A percentile compares a stretch with the other conserved stretches of the same genome.
Conservation (phyloP, 768 basidiomycete species). For the Suillus cothurnatus region DNA sequence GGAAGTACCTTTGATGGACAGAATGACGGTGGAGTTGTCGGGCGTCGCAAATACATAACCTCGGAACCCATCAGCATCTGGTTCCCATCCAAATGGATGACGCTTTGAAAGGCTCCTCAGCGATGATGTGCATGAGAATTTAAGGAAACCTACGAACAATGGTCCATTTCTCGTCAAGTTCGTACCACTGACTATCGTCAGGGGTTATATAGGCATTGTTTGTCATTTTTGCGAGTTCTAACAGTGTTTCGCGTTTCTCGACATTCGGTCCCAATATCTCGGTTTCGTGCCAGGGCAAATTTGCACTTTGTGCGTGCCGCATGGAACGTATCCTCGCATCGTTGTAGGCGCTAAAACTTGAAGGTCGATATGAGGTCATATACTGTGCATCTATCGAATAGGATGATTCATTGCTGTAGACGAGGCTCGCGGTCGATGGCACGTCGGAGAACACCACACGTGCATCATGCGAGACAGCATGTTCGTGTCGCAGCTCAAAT, state of each 20-base stretch:
- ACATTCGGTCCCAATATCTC: constrained; percentile 77
- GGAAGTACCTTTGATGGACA: constrained; percentile 96
- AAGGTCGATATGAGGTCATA: constrained; percentile 45
- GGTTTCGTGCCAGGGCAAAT: constrained; percentile 71
- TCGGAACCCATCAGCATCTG: constrained; percentile 82
- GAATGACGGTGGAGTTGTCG: constrained; percentile 81
- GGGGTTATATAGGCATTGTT: constrained; percentile 84
- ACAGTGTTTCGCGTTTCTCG: constrained; percentile 70
- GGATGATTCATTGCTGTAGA: constrained; percentile 20
- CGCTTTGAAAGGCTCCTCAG: constrained; percentile 7
- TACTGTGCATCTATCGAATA: constrained; percentile 43
- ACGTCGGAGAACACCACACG: constrained; percentile 60
- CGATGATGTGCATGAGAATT: neutral
- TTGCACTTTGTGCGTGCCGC: constrained; percentile 46
- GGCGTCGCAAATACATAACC: constrained; percentile 88
- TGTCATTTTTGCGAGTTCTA: constrained; percentile 91
- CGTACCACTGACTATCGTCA: constrained; percentile 74
- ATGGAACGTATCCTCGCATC: constrained; percentile 49
- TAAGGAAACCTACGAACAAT: constrained; percentile 36
- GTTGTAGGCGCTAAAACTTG: constrained; percentile 47
- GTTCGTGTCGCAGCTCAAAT: constrained; percentile 65
- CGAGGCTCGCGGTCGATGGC: constrained; percentile 15
- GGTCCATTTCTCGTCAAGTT: constrained; percentile 67
- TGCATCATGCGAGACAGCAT: constrained; percentile 51
- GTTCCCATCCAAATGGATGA: constrained; percentile 92